Evolutionary conservation across 257 asterid species (phyloP), one percentile per base, ranked within the genome.

Genomic region (Buddleja alternifolia): DNA sequence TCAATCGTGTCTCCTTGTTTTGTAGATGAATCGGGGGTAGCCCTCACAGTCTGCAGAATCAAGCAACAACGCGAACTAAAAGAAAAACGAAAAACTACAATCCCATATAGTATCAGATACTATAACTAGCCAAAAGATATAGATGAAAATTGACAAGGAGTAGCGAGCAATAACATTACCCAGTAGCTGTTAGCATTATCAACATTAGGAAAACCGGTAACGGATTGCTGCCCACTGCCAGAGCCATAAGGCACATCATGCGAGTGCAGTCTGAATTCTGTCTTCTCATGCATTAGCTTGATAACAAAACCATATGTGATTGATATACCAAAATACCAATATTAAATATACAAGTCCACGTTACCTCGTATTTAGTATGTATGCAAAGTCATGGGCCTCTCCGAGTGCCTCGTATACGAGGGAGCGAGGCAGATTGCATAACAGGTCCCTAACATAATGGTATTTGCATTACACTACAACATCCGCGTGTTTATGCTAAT

Each of bases 201-300:
- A 23, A 92, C 93, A 7, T 71, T 65, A 0, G 96, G 96, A 59
- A 86, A 92, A 58, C 97, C 95, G 53, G 97, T 89, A 36, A 92
- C 93, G 0, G 98, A 92, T 51, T 90, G 97, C 80, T 92, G 98
- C 69, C 98, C 98, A 59, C 97, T 92, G 42, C 98, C 98, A 59
- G 98, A 92, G 61, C 98, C 97, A 75, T 92, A 92, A 0, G 98
- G 96, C 76, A 92, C 96, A 71, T 92, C 98, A 41, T 92, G 98
- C 0, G 98, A 92, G 67, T 92, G 98, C 40, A 89, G 83, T 67
- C 96, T 85, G 67, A 83, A 65, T 72, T 87, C 88, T 14, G 98
- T 86, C 73, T 15, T 85, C 78, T 87, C 98, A n/a, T 92, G 98
- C 96, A 85, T 89, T 89, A 92, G 78, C 76, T 92, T 92, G 81